Base-by-base conservation (phyloP, 345 rosid species). In the Nephelium lappaceum region DNA sequence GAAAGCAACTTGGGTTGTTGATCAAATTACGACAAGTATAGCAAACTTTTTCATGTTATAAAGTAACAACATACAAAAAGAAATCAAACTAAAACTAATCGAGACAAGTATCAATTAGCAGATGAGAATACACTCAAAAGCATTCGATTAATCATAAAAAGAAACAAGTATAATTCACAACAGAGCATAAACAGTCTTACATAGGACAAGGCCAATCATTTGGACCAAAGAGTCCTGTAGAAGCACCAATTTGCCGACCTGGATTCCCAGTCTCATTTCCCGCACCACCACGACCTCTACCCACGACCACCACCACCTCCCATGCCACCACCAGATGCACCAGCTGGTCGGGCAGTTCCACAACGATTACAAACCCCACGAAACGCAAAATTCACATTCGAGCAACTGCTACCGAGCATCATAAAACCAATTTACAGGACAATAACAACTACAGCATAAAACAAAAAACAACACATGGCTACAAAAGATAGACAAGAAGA, bases 171-270 rank as follows among this genome's bases (percentile, higher is more conserved):
- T 11, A 45, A 76, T 12, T 23, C 39, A 42, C 11, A 67, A 65
- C 57, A 70, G 36, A 74, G 67, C 38, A 55, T n/a, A n/a, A 23
- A 76, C 76, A 38, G 68, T 73, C 98, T 89, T 95, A 96, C 99
- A 96, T 96, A 60, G 99, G 99, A 84, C 99, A 96, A 85, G 98
- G 53, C 99, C 99, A 96, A 84, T 96, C 99, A 86, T 96, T 96
- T 67, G 98, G 99, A 77, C 98, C 98, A 90, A 96, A 96, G 43
- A 96, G 92, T 51, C 97, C 94, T 11, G 98, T 82, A 77, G 98
- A 61, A 75, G 84, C 93, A 79, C 88, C 86, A 61, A 67, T 82
- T 73, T 85, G 84, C 67, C 89, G 90, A 14, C 95, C 94, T 15
- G 45, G 88, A 69, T 75, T 76, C 14, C 86, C 89, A 18, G 85